phyloP scores from a whole-genome alignment of 805 yeast genomes.

The Ogataea salicorniae region DNA sequence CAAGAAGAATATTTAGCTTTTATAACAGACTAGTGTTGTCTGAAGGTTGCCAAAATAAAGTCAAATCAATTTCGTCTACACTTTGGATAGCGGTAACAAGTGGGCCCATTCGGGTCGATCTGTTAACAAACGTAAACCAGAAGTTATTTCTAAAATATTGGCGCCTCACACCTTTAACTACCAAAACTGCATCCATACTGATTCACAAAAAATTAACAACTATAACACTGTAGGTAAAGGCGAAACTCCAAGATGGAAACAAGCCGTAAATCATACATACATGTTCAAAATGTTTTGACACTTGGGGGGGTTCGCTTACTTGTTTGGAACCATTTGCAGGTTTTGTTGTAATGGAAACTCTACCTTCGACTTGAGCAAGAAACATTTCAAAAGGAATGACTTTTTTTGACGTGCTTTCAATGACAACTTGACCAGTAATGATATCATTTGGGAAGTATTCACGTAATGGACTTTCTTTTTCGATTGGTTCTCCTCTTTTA shows the following conservation, averaged over 20 bases:
- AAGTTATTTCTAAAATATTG: no score
- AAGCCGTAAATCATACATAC: slow-evolving; percentile 50
- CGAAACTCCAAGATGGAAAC: slow-evolving; percentile 36
- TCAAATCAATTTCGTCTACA: no score
- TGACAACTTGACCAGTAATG: slow-evolving; percentile 49
- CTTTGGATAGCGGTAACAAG: no score
- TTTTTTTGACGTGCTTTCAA: slow-evolving; percentile 36
- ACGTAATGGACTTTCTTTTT: slow-evolving; percentile 32
- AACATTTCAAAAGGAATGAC: slow-evolving; percentile 59
- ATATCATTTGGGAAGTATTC: slow-evolving; percentile 66
- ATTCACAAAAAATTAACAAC: no score
- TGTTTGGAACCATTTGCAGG: not conserved
- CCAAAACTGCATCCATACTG: no score
- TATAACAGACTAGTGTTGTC: no score
- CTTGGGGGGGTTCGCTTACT: slow-evolving; percentile 5
- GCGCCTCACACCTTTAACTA: no score
- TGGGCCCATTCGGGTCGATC: no score
- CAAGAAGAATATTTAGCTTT: no score
- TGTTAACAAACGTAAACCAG: no score
- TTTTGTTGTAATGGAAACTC: slow-evolving; percentile 22
- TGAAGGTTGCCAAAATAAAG: no score
- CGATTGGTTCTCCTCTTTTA: slow-evolving; percentile 7
- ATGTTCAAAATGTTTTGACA: slow-evolving; percentile 35
- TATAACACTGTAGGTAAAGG: not conserved
- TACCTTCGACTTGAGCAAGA: slow-evolving; percentile 52